These are phyloP conservation scores for Orobanche coerulescens DNA, from an alignment of 257 asterid genomes.

Conservation along the genomic window DNA sequence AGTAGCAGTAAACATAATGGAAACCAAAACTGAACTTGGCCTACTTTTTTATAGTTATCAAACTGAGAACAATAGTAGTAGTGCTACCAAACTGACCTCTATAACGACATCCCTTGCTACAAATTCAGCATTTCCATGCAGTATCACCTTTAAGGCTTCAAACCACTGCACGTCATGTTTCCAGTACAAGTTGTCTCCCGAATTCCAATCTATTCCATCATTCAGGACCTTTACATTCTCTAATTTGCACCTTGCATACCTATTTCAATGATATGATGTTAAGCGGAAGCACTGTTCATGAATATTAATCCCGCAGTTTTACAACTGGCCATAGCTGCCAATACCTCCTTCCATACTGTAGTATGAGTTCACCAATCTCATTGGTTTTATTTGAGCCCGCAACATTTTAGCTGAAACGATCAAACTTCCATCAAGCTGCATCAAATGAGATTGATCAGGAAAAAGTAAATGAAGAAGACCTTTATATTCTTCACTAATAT, in stretches of 20 bases:
- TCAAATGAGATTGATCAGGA: constrained; percentile 26
- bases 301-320: constrained; percentile 15
- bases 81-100: constrained; percentile 46
- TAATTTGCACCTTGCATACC: constrained; percentile 87
- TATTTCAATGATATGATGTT: constrained; percentile 25
- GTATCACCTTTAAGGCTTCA: constrained; percentile 66
- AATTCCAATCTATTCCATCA: constrained; percentile 83
- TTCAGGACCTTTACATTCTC: constrained; percentile 67
- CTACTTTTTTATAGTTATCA: neutral
- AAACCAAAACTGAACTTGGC: neutral
- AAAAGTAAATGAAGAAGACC: constrained; percentile 18
- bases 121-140: constrained; percentile 97
- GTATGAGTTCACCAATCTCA: constrained; percentile 51
- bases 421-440: constrained; percentile 94
- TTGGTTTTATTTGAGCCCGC: constrained; percentile 53
- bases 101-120: constrained; percentile 74
- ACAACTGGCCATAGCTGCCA: constrained; percentile 16
- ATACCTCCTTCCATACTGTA: constrained; percentile 86
- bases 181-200: constrained; percentile 72
- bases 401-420: constrained; percentile 61
- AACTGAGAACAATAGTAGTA: neutral
- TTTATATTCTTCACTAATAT: constrained; percentile 14
- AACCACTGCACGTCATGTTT: constrained; percentile 85
- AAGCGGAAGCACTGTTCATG: constrained; percentile 13
- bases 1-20: neutral